A percentile compares a stretch with the other conserved stretches of the same genome.
phyloP scores from a whole-genome alignment of 2,329 filamentous ascomycete genomes.

The Elsinoe necatrix region DNA sequence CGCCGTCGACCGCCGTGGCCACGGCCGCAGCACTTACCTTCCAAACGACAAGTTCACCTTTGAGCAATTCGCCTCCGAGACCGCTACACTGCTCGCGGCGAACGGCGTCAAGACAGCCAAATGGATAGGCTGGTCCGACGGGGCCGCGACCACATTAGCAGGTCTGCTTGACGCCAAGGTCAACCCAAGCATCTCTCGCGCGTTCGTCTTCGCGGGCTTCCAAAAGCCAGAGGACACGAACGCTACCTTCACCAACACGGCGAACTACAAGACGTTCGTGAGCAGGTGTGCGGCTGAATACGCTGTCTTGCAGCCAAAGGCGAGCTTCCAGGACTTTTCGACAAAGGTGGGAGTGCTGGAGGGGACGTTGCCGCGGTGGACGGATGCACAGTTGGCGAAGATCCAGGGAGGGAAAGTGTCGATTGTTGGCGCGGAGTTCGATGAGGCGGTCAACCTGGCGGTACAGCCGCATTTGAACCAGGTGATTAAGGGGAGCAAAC shows the following conservation, averaged over 20 bases:
- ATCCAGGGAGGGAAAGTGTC: conserved; percentile 26
- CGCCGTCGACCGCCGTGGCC: conserved; percentile 36
- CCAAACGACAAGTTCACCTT: conserved; percentile 33
- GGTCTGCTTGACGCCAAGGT: conserved; percentile 30
- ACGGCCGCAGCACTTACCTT: conserved; percentile 35
- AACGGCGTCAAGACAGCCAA: conserved; percentile 28
- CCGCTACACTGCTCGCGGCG: conserved; percentile 27
- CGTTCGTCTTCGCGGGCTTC: conserved; percentile 35
- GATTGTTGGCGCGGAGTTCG: conserved; percentile 27
- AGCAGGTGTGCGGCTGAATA: conserved; percentile 33
- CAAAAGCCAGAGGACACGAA: conserved; percentile 31
- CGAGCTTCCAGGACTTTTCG: conserved; percentile 33
- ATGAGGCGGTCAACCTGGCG: conserved; percentile 35
- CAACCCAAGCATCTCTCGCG: conserved; percentile 31
- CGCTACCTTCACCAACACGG: conserved; percentile 27
- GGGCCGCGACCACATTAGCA: conserved; percentile 33
- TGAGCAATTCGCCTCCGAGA: conserved; percentile 33
- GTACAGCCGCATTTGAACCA: conserved; percentile 31
- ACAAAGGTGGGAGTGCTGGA: conserved; percentile 34
- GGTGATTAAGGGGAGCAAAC: conserved; percentile 33
- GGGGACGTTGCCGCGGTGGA: conserved; percentile 30
- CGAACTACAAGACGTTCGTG: conserved; percentile 32
- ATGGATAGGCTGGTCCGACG: conserved; percentile 38
- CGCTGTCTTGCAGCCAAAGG: conserved; percentile 29
- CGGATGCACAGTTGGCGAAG: conserved; percentile 20